Conservation (phyloP, 768 basidiomycete genomes). For the Collybia nuda region DNA sequence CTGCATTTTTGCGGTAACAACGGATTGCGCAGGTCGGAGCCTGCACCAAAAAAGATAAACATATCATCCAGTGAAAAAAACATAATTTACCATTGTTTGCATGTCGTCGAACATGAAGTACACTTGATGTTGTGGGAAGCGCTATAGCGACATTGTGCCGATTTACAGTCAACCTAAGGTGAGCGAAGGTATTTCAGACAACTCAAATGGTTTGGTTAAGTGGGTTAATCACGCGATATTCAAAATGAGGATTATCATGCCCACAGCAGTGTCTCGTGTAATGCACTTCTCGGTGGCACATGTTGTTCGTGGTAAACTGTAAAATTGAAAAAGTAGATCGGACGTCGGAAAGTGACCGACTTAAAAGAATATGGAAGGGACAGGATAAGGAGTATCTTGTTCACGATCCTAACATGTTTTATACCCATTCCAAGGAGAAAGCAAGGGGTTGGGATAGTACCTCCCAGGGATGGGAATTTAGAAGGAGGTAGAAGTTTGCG, state of each 20-base stretch:
- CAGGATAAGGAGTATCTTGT: no score
- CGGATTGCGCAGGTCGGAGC: conserved; percentile 11
- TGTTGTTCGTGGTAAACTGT: background rate
- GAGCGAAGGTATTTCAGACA: background rate
- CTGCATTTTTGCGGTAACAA: background rate
- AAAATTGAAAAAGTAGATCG: no score
- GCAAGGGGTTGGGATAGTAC: no score
- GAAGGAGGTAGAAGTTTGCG: no score
- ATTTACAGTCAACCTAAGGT: conserved; percentile 13
- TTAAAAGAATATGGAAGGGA: no score
- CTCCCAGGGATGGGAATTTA: no score
- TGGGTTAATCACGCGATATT: background rate
- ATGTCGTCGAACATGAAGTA: conserved; percentile 7
- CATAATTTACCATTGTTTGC: conserved; percentile 12
- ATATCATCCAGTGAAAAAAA: background rate
- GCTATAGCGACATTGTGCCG: conserved; percentile 14
- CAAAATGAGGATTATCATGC: conserved; percentile 9
- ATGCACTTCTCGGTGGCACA: conserved; percentile 17
- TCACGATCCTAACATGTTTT: no score
- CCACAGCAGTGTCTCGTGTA: conserved; percentile 12
- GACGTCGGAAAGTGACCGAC: no score
- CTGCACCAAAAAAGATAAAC: background rate
- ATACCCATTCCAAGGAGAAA: no score
- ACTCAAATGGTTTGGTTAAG: background rate
- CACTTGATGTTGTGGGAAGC: conserved; percentile 6